These are phyloP conservation scores for Pyrenophora graminea DNA, from an alignment of 2,329 filamentous ascomycete species.

Conservation along the genomic window DNA sequence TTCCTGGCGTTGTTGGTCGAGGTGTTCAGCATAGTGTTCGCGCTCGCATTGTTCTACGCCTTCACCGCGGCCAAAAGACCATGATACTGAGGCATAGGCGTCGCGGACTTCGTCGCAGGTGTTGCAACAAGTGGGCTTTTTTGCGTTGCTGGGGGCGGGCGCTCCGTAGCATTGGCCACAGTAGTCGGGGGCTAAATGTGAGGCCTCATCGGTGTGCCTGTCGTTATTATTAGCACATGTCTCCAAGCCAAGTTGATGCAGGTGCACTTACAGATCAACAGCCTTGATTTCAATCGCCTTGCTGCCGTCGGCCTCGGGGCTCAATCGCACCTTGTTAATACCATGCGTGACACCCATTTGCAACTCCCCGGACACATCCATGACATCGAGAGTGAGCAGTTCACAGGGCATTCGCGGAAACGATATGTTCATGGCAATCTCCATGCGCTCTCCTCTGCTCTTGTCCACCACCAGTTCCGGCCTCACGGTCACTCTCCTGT, in stretches of 20 bases:
- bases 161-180: conserved; percentile 95
- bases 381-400: conserved; percentile 93
- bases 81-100: conserved; percentile 84
- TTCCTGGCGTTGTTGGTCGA: conserved; percentile 86
- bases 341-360: conserved; percentile 94
- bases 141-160: conserved; percentile 67
- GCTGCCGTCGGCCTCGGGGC: conserved; percentile 73
- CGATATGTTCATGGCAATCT: conserved; percentile 96
- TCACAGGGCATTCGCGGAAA: conserved; percentile 95
- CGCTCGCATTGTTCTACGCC: conserved; percentile 93
- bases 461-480: conserved; percentile 97
- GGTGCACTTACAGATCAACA: conserved; percentile 44
- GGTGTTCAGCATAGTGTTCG: conserved; percentile 88
- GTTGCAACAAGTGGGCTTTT: conserved; percentile 90
- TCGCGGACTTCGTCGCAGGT: conserved; percentile 96
- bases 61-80: conserved; percentile 92
- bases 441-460: conserved; percentile 97
- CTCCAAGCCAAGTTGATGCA: neutral
- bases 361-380: conserved; percentile 98
- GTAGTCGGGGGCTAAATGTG: conserved; percentile 87
- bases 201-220: conserved; percentile 68
- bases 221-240: conserved; percentile 6
- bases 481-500: conserved; percentile 80
- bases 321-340: conserved; percentile 85
- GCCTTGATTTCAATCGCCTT: conserved; percentile 48